A percentile compares a stretch with the other conserved stretches of the same genome.
Conservation (phyloP, 1,284 basidiomycete genomes). For the Vanrija sp. region DNA sequence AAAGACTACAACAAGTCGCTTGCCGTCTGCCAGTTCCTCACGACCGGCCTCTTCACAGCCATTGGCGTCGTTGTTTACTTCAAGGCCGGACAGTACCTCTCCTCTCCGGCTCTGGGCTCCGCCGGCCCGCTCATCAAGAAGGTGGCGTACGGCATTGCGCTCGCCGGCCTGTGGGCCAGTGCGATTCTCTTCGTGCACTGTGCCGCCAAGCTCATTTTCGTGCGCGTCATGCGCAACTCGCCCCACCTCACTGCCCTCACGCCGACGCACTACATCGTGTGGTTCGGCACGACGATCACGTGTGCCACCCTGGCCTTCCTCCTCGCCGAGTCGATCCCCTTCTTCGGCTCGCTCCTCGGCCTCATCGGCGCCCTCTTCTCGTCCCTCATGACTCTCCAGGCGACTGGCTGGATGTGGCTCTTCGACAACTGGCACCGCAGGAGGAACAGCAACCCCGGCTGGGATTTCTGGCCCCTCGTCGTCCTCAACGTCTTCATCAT, state of each 20-base stretch:
- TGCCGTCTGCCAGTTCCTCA: constrained; percentile 26
- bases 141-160: constrained; percentile 15
- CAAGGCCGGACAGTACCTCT: constrained; percentile 43
- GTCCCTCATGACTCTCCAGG: constrained; percentile 16
- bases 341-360: constrained; percentile 35
- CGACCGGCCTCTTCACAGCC: constrained; percentile 14
- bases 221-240: constrained; percentile 25
- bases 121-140: constrained; percentile 47
- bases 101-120: constrained; percentile 46
- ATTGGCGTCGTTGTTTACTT: constrained; percentile 27
- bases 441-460: neutral
- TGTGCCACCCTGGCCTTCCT: constrained; percentile 8
- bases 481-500: constrained; percentile 8
- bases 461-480: constrained; percentile 8
- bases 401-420: constrained; percentile 19
- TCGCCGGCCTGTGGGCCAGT: constrained; percentile 23
- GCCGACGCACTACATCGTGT: constrained; percentile 56
- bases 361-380: constrained; percentile 28
- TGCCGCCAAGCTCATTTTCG: constrained; percentile 35
- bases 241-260: constrained; percentile 59
- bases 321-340: constrained; percentile 30
- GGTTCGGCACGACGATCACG: constrained; percentile 47
- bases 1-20: constrained; percentile 26
- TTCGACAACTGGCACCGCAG: constrained; percentile 21
- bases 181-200: constrained; percentile 23